Evolutionary conservation across 495 filamentous ascomycete genomes (phyloP).

Genomic region (Daldinia decipiens): DNA sequence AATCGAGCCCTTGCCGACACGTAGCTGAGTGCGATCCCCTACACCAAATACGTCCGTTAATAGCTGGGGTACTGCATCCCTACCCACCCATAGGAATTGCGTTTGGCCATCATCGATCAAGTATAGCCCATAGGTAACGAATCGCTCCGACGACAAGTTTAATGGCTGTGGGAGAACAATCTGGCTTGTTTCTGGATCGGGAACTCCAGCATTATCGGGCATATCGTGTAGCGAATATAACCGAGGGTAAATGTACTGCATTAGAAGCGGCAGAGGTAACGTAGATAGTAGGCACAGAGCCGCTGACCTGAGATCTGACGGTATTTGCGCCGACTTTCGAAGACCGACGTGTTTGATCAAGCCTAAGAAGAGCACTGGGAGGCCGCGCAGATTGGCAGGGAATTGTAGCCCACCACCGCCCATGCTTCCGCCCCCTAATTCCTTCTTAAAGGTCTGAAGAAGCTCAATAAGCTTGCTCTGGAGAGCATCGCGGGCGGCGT

Average conservation of each 20-base stretch:
- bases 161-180: conserved; percentile 84
- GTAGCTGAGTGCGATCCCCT: conserved; percentile 78
- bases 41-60: conserved; percentile 90
- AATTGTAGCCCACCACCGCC: conserved; percentile 92
- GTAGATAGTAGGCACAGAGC: conserved; percentile 94
- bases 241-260: conserved; percentile 96
- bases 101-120: conserved; percentile 97
- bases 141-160: conserved; percentile 86
- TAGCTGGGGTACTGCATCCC: conserved; percentile 90
- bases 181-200: conserved; percentile 84
- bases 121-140: conserved; percentile 95
- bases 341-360: conserved; percentile 97
- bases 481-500: conserved; percentile 88
- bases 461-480: conserved; percentile 93
- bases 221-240: conserved; percentile 97
- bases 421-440: conserved; percentile 94
- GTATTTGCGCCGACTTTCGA: conserved; percentile 94
- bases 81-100: conserved; percentile 96
- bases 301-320: conserved; percentile 92
- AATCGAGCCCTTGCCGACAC: conserved; percentile 87
- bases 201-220: conserved; percentile 91
- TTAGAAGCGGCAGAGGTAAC: conserved; percentile 86
- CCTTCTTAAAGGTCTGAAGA: conserved; percentile 94
- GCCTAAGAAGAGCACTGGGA: conserved; percentile 91
- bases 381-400: conserved; percentile 85